Percentiles rank a stretch among this genome's conserved stretches.
Conservation (phyloP, 805 yeast genomes). For the Pichia eremophila region DNA sequence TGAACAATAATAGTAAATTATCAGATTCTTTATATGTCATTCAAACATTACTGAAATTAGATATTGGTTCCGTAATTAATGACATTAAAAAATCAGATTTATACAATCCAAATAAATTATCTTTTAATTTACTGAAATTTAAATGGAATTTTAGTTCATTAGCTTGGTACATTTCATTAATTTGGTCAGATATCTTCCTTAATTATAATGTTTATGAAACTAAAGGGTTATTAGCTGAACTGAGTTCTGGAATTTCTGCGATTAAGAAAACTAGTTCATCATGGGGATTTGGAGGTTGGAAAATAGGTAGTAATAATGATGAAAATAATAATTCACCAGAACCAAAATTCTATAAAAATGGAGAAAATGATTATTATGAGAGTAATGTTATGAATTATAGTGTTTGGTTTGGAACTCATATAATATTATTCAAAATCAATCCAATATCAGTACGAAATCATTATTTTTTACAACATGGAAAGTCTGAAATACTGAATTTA, state of each 20-base stretch:
- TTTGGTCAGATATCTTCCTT: conserved; percentile 51
- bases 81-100: conserved; percentile 23
- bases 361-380: conserved; percentile 3
- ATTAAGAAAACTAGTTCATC: conserved; percentile 28
- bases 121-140: conserved; percentile 41
- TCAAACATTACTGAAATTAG: conserved; percentile 32
- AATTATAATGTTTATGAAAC: conserved; percentile 28
- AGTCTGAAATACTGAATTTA: neutral
- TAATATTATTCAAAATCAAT: conserved; percentile 33
- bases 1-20: neutral
- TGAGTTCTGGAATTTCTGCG: conserved; percentile 24
- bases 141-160: conserved; percentile 54
- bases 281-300: conserved; percentile 26
- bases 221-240: conserved; percentile 25
- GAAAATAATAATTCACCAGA: neutral
- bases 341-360: neutral
- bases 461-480: conserved; percentile 6
- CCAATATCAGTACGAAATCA: conserved; percentile 7
- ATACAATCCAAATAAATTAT: conserved; percentile 31
- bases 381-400: conserved; percentile 20
- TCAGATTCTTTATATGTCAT: conserved; percentile 23
- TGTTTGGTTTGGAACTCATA: conserved; percentile 37
- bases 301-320: neutral
- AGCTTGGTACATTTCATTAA: conserved; percentile 66
- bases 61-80: conserved; percentile 14